Evolutionary conservation across 2,329 filamentous ascomycete species (phyloP).

Genomic region (Aspergillus alliaceus): DNA sequence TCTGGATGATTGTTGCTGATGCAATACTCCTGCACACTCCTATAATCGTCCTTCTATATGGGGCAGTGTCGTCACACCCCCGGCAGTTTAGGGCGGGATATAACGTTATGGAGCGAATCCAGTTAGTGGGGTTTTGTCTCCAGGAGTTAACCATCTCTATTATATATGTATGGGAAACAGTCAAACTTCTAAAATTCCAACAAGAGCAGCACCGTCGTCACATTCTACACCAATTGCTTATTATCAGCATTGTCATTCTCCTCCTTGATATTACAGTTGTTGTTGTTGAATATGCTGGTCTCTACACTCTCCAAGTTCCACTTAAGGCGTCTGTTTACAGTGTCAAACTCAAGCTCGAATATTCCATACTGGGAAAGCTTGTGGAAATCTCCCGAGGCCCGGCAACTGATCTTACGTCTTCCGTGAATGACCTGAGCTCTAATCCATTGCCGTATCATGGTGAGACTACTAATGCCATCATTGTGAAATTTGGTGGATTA

Average conservation of each 20-base stretch:
- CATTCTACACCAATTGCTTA: constrained; percentile 48
- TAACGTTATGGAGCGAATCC: constrained; percentile 49
- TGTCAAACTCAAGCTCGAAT: constrained; percentile 54
- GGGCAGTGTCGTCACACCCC: constrained; percentile 20
- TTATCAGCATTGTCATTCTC: constrained; percentile 50
- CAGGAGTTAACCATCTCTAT: constrained; percentile 53
- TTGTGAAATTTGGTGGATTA: too few relatives aligned
- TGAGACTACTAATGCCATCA: too few relatives aligned
- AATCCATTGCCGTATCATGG: too few relatives aligned
- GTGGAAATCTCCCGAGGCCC: constrained; percentile 25
- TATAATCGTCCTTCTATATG: constrained; percentile 40
- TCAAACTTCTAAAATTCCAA: constrained; percentile 42
- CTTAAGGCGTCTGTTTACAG: constrained; percentile 41
- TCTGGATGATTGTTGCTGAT: constrained; percentile 43
- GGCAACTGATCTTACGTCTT: not conserved
- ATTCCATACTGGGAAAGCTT: constrained; percentile 52
- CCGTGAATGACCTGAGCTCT: too few relatives aligned
- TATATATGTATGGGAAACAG: constrained; percentile 52
- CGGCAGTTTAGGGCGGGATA: constrained; percentile 23
- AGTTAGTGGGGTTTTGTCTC: constrained; percentile 53
- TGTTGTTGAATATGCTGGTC: constrained; percentile 39
- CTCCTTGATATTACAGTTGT: constrained; percentile 46
- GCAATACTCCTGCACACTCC: constrained; percentile 41
- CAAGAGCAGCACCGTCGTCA: constrained; percentile 18
- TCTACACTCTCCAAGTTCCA: constrained; percentile 40